Evolutionary conservation across 2,329 filamentous ascomycete species (phyloP), one percentile per base, ranked within the genome.

Genomic region (Colletotrichum caudatum): DNA sequence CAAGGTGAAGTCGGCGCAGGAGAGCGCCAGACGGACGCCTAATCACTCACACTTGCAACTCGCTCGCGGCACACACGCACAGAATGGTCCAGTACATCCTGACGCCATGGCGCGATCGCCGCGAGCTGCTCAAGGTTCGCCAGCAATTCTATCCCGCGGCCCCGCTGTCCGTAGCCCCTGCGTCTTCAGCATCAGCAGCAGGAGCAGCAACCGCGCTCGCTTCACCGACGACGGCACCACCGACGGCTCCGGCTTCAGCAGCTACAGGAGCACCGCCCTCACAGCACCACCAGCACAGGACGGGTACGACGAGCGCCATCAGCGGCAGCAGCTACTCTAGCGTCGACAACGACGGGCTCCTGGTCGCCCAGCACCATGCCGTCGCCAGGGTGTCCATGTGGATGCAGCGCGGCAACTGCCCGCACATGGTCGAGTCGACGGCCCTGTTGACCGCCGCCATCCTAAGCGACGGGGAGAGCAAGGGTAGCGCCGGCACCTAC

Each of bases 391-490:
- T 91, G 60, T 86, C 87, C 53, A 87, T 91, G 81, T 93, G 91
- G 92, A 90, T 92, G 86, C 87, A 92, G 77, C 89, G 92, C 78
- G 91, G 91, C 74, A 89, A 89, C 76, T 92, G 94, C 73, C 93
- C 93, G 66, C 92, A 95, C 82, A 86, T 94, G 81, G 88, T 95
- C 65, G 93, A 95, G 81, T 93, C 91, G 46, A 95, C 93, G 53
- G 92, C 91, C 3, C 87, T 94, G 73, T 84, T 96, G 71, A 89
- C 89, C 75, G 90, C 92, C 72, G 92, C 92, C 37, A 82, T 91
- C 26, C 82, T 94, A 63, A 88, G 90, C 77, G 92, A 94, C 81
- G 84, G 84, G 73, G 78, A 79, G 48, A 76, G 76, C 23, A 76
- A 75, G 2, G 80, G 80, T n/a, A 72, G 72, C 53, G 82, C 86